Percentiles rank a stretch among this genome's conserved stretches.
phyloP scores from a whole-genome alignment of 257 asterid genomes.

The Nicotiana obtusifolia region DNA sequence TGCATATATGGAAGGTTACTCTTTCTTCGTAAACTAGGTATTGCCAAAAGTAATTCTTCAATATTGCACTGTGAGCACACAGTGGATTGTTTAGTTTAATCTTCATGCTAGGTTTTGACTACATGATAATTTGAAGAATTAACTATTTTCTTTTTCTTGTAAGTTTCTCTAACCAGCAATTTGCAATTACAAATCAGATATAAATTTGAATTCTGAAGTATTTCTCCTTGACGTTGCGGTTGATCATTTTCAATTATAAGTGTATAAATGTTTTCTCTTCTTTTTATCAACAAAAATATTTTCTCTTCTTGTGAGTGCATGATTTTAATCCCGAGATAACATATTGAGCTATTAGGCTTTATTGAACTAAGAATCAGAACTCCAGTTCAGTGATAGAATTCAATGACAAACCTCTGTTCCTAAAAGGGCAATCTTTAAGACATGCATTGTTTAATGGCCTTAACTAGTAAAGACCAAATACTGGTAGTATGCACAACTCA shows the following conservation, averaged over 20 bases:
- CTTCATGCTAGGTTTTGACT: not conserved
- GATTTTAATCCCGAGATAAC: not conserved
- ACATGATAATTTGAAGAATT: not conserved
- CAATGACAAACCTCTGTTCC: not conserved
- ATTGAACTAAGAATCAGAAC: not conserved
- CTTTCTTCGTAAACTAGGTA: not conserved
- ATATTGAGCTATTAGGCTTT: not conserved
- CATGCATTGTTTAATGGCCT: constrained; percentile 26
- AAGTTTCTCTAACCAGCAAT: not conserved
- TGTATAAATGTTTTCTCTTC: not conserved
- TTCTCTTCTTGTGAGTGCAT: not conserved
- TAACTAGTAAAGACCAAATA: constrained; percentile 51
- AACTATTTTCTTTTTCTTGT: not conserved
- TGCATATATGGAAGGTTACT: not conserved
- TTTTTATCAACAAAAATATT: not conserved
- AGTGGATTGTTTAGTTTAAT: not conserved
- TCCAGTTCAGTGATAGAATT: not conserved
- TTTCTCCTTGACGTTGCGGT: not conserved
- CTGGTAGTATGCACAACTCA: constrained; percentile 40
- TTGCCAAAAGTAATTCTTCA: not conserved
- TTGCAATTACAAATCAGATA: not conserved
- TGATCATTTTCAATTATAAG: not conserved
- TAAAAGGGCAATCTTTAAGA: not conserved
- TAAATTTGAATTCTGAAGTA: not conserved
- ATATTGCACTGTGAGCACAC: not conserved